phyloP scores from a whole-genome alignment of 257 asterid genomes.

The Solanum pennellii region DNA sequence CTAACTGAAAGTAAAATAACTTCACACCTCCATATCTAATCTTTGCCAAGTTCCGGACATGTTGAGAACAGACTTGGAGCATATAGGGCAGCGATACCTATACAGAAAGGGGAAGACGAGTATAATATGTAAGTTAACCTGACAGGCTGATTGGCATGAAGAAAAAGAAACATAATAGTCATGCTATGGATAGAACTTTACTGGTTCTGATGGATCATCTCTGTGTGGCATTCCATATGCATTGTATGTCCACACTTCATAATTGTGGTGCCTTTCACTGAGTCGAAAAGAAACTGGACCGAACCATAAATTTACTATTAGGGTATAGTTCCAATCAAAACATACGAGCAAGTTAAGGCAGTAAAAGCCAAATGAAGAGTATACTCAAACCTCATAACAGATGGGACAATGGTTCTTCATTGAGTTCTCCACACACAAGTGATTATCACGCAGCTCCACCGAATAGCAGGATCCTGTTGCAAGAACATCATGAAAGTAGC shows the following conservation, averaged over 20 bases:
- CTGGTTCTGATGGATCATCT: constrained; percentile 66
- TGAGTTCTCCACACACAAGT: constrained; percentile 72
- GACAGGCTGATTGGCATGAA: not conserved
- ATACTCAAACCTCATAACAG: constrained; percentile 68
- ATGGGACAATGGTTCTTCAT: constrained; percentile 94
- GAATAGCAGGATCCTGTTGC: constrained; percentile 81
- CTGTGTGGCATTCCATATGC: constrained; percentile 53
- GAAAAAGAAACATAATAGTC: not conserved
- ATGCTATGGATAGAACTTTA: constrained; percentile 16
- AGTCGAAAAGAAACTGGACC: constrained; percentile 84
- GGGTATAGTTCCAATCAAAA: not conserved
- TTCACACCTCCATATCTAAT: constrained; percentile 65
- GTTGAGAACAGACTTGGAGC: constrained; percentile 61
- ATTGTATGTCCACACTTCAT: constrained; percentile 90
- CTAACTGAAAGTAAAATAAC: not conserved
- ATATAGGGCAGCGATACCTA: constrained; percentile 91
- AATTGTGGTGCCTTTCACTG: constrained; percentile 57
- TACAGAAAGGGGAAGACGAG: constrained; percentile 1
- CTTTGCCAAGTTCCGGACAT: constrained; percentile 63
- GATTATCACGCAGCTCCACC: constrained; percentile 50
- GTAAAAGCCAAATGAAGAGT: not conserved
- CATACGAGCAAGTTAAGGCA: not conserved
- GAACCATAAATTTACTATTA: not conserved
- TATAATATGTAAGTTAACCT: not conserved
- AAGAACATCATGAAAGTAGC: not conserved